Conservation (phyloP, 352 stramenopile species). For the Phytophthora lateralis region DNA sequence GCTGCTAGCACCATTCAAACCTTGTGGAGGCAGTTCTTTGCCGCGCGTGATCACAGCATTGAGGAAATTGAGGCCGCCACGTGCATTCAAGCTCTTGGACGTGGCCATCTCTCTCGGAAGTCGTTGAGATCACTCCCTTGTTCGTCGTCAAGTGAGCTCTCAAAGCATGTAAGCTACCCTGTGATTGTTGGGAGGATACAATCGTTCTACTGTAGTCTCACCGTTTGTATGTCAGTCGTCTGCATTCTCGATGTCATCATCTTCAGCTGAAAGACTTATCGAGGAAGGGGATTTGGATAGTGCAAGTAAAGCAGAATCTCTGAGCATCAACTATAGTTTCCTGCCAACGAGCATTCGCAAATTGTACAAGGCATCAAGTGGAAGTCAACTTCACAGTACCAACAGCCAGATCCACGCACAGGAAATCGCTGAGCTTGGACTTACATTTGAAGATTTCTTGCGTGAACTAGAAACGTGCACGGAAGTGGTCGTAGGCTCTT, state of each 20-base stretch:
- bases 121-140: conserved; percentile 49
- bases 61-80: conserved; percentile 63
- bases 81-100: conserved; percentile 71
- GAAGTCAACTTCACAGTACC: conserved; percentile 1
- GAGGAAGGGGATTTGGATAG: conserved; percentile 20
- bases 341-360: conserved; percentile 41
- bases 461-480: conserved; percentile 47
- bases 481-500: conserved; percentile 33
- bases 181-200: background rate
- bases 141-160: conserved; percentile 25
- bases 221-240: conserved; percentile 28
- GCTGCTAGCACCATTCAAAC: conserved; percentile 58
- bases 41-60: conserved; percentile 22
- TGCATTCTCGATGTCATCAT: conserved; percentile 40
- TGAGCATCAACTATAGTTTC: conserved; percentile 48
- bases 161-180: conserved; percentile 26
- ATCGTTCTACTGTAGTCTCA: background rate
- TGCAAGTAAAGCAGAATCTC: conserved; percentile 5
- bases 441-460: conserved; percentile 53
- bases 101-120: conserved; percentile 58
- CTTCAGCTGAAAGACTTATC: conserved; percentile 19
- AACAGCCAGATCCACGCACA: conserved; percentile 14
- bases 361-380: conserved; percentile 35
- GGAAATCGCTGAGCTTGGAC: conserved; percentile 36
- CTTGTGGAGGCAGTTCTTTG: conserved; percentile 42